phyloP scores from a whole-genome alignment of 192 early-diverging fungal genomes.

The Lobosporangium transversale region DNA sequence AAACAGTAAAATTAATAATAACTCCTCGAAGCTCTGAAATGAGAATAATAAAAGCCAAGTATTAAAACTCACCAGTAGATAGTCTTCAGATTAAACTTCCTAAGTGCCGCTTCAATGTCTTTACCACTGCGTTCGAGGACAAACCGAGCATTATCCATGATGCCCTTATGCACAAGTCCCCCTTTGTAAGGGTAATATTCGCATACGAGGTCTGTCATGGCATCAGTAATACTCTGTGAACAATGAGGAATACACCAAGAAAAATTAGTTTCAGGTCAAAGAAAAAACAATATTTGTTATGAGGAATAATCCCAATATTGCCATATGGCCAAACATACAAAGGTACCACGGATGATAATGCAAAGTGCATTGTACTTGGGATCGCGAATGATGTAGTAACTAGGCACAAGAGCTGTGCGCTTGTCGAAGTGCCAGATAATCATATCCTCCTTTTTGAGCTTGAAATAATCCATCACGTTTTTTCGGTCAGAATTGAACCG shows the following conservation, averaged over 20 bases:
- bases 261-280: neutral
- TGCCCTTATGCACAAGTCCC: conserved; percentile 54
- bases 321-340: no score
- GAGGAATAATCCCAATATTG: no score
- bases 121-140: conserved; percentile 45
- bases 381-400: conserved; percentile 54
- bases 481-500: conserved; percentile 54
- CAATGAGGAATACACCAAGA: no score
- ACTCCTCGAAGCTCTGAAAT: neutral
- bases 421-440: conserved; percentile 57
- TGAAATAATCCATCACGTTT: conserved; percentile 53
- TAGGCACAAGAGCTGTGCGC: conserved; percentile 47
- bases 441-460: conserved; percentile 54
- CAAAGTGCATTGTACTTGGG: conserved; percentile 53
- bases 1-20: no score
- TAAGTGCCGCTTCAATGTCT: conserved; percentile 45
- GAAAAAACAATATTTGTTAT: conserved; percentile 1
- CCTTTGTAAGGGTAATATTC: conserved; percentile 57
- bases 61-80: conserved; percentile 36
- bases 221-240: conserved; percentile 52
- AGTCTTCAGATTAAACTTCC: conserved; percentile 50
- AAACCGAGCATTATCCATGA: conserved; percentile 55
- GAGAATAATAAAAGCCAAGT: neutral
- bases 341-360: conserved; percentile 54
- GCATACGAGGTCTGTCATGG: conserved; percentile 55